These are phyloP conservation scores for Saccharomycopsis sp. DNA, from an alignment of 805 yeast genomes.

Conservation along the genomic window DNA sequence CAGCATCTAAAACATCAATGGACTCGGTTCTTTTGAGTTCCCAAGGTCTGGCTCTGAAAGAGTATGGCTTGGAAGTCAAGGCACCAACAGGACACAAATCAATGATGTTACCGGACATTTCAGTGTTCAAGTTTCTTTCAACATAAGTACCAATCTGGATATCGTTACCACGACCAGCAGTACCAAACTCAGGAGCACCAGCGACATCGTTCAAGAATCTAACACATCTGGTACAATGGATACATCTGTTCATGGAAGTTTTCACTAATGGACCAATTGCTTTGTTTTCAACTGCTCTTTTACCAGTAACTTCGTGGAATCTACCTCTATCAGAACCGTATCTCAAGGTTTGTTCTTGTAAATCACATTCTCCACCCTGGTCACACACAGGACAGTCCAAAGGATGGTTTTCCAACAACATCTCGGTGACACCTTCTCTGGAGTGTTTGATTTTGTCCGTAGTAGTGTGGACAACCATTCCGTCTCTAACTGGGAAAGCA, in stretches of 20 bases:
- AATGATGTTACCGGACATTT: conserved; percentile 78
- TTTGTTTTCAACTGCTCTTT: conserved; percentile 86
- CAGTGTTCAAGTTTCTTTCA: conserved; percentile 77
- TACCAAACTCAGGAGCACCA: conserved; percentile 87
- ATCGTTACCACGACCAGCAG: conserved; percentile 86
- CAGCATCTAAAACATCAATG: conserved; percentile 75
- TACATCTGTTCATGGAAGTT: conserved; percentile 89
- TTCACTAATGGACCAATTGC: conserved; percentile 85
- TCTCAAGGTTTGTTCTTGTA: conserved; percentile 80
- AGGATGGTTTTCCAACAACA: conserved; percentile 83
- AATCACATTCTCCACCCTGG: conserved; percentile 92
- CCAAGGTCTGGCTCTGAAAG: conserved; percentile 93
- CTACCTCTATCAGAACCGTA: conserved; percentile 86
- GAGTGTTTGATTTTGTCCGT: conserved; percentile 73
- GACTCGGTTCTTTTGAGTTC: conserved; percentile 85
- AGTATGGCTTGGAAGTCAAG: conserved; percentile 81
- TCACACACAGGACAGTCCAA: conserved; percentile 90
- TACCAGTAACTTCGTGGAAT: conserved; percentile 73
- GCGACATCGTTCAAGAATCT: conserved; percentile 87
- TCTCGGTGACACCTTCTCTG: conserved; percentile 87
- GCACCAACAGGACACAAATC: conserved; percentile 93
- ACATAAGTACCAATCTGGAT: conserved; percentile 88
- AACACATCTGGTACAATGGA: conserved; percentile 88
- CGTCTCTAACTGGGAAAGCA: conserved; percentile 86
- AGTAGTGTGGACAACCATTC: conserved; percentile 81